Base-by-base conservation (phyloP, 306 rosid species). In the Castanea mollissima region DNA sequence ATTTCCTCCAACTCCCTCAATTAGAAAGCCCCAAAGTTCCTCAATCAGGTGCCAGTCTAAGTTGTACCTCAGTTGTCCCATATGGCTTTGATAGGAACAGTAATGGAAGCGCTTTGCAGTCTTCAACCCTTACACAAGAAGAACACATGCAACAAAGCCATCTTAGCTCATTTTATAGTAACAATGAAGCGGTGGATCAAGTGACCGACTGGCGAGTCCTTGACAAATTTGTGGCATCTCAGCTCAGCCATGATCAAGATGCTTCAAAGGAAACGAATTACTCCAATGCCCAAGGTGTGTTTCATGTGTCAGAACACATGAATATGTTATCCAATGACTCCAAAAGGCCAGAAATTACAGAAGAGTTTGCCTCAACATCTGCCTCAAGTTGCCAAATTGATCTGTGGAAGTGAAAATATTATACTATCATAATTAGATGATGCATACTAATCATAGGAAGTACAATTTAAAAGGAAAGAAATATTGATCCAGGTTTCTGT, bases 191-290 rank as follows among this genome's bases (percentile, higher is more conserved):
- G 1, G 88, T 80, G 67, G 93, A 90, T 60, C 89, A 89, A 76
- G 79, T 86, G 69, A 90, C 84, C 0, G 98, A 92, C 76, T 94
- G 98, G 98, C 82, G 91, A 79, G 90, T 87, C 3, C 89, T 92
- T 2, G 97, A 92, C 79, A 92, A 94, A 74, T 89, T 86, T 75
- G 98, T 94, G 71, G 96, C 92, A 71, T 89, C 96, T 41, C 96
- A 92, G 35, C 90, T 90, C 51, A 89, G 90, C 77, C 90, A 86
- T 4, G 85, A 83, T 75, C 89, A 83, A 78, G 86, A 86, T 70
- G 80, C 68, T 76, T 80, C 89, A 74, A 84, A 88, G 82, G 90
- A 78, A 79, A 63, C 81, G 16, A 81, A 27, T 78, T 89, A 78
- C 83, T 87, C 89, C 21, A 78, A 78, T 12, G 46, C 46, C 51